phyloP scores from a whole-genome alignment of 1,139 yeast species.

The Groenewaldozyma sp. region DNA sequence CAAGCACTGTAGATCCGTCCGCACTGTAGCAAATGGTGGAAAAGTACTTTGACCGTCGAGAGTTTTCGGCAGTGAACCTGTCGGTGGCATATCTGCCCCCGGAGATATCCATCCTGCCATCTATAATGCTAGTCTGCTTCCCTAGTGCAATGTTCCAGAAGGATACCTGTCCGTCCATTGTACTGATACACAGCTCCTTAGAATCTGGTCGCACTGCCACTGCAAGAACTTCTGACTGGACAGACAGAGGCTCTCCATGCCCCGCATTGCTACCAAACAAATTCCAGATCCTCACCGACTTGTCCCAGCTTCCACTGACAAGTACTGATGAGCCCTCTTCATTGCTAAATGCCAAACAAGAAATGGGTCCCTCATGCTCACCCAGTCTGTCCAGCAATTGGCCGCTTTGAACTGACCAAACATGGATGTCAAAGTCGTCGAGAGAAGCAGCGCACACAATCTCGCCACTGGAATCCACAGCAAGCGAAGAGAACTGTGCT shows the following conservation, averaged over 20 bases:
- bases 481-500: slow-evolving; percentile 77
- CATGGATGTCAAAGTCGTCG: slow-evolving; percentile 82
- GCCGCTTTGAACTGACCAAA: slow-evolving; percentile 97
- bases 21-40: slow-evolving; percentile 76
- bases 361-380: slow-evolving; percentile 96
- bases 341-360: slow-evolving; percentile 74
- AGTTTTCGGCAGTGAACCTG: slow-evolving; percentile 68
- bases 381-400: slow-evolving; percentile 78
- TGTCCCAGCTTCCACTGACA: slow-evolving; percentile 96
- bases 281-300: slow-evolving; percentile 87
- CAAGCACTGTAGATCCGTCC: slow-evolving; percentile 80
- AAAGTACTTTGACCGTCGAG: slow-evolving; percentile 77
- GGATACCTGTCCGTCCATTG: slow-evolving; percentile 80
- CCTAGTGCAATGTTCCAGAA: slow-evolving; percentile 80
- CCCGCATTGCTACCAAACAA: slow-evolving; percentile 71
- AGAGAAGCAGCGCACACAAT: slow-evolving; percentile 92
- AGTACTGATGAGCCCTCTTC: slow-evolving; percentile 51
- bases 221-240: slow-evolving; percentile 76
- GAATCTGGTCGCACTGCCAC: slow-evolving; percentile 88
- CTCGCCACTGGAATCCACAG: slow-evolving; percentile 97
- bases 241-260: slow-evolving; percentile 83
- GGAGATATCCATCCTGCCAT: slow-evolving; percentile 75
- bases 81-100: slow-evolving; percentile 84
- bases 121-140: slow-evolving; percentile 72
- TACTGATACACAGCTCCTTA: slow-evolving; percentile 76